phyloP scores from a whole-genome alignment of 805 yeast genomes.

The Kazachstania psychrophila region DNA sequence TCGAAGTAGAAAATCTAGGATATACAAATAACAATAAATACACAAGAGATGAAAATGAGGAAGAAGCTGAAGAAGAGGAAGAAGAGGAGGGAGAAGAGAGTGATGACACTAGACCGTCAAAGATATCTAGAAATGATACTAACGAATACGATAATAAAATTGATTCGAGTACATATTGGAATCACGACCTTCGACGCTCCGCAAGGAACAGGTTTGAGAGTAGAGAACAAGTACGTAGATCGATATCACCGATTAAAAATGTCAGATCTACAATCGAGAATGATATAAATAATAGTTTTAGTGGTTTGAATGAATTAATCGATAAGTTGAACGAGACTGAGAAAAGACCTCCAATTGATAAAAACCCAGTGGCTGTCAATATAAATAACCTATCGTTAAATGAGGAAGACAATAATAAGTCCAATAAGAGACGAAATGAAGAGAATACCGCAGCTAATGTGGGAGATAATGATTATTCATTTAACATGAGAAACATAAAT shows the following conservation, averaged over 20 bases:
- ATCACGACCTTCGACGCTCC: slow-evolving; percentile 15
- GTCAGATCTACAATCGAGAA: slow-evolving; percentile 9
- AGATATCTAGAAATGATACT: not conserved
- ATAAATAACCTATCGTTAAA: slow-evolving; percentile 9
- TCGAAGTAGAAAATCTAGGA: not conserved
- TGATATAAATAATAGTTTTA: slow-evolving; percentile 1
- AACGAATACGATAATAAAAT: too few species aligned
- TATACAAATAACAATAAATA: too few species aligned
- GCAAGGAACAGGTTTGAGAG: slow-evolving; percentile 18
- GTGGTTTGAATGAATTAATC: slow-evolving; percentile 2
- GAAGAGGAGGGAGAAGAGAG: not conserved
- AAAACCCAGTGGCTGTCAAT: not conserved
- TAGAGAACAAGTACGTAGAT: slow-evolving; percentile 12
- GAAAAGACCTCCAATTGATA: not conserved
- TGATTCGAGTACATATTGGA: slow-evolving; percentile 9
- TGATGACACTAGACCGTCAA: not conserved
- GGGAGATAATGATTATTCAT: slow-evolving; percentile 9
- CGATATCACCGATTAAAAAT: slow-evolving; percentile 21
- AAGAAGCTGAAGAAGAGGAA: not conserved
- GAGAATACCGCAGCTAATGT: too few species aligned
- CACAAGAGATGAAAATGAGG: not conserved
- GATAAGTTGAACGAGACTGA: not conserved
- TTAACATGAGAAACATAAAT: slow-evolving; percentile 22
- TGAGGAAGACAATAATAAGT: not conserved
- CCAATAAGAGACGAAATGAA: not conserved